phyloP scores from a whole-genome alignment of 306 rosid genomes.

The Vigna unguiculata region DNA sequence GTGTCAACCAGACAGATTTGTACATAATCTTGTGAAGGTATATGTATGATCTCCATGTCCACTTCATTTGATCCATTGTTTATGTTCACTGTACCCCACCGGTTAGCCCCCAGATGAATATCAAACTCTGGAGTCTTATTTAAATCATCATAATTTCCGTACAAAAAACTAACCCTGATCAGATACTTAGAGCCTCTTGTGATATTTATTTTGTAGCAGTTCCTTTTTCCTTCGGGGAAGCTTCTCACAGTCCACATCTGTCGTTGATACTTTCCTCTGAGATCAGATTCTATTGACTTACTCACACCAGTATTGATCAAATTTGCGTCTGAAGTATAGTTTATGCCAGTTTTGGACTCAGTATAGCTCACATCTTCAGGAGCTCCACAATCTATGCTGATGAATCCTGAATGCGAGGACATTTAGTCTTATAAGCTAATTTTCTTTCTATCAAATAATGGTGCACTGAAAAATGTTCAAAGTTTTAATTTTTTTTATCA shows the following conservation, averaged over 20 bases:
- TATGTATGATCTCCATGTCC: constrained; percentile 44
- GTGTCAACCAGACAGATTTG: constrained; percentile 55
- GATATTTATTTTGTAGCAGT: constrained; percentile 56
- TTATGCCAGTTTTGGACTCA: constrained; percentile 30
- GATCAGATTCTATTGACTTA: neutral
- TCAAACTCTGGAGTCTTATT: constrained; percentile 48
- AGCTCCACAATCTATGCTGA: constrained; percentile 61
- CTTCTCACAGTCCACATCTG: constrained; percentile 44
- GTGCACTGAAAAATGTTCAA: neutral
- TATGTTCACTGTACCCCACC: constrained; percentile 46
- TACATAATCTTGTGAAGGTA: constrained; percentile 40
- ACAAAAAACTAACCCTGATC: constrained; percentile 41
- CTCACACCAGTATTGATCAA: constrained; percentile 50
- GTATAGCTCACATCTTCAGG: constrained; percentile 38
- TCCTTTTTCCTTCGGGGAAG: constrained; percentile 57
- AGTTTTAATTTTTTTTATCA: constrained; percentile 12
- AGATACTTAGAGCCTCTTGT: constrained; percentile 41
- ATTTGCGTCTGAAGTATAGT: constrained; percentile 55
- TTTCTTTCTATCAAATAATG: neutral
- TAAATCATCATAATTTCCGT: constrained; percentile 56
- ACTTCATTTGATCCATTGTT: neutral
- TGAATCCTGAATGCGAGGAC: constrained; percentile 47
- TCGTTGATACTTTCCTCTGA: neutral
- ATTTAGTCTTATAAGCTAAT: neutral
- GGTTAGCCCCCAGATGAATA: constrained; percentile 50